Percentiles rank a stretch among this genome's conserved stretches.
These are phyloP conservation scores for Erodium chrysanthum DNA, from an alignment of 441 rosid genomes.

Conservation along the genomic window DNA sequence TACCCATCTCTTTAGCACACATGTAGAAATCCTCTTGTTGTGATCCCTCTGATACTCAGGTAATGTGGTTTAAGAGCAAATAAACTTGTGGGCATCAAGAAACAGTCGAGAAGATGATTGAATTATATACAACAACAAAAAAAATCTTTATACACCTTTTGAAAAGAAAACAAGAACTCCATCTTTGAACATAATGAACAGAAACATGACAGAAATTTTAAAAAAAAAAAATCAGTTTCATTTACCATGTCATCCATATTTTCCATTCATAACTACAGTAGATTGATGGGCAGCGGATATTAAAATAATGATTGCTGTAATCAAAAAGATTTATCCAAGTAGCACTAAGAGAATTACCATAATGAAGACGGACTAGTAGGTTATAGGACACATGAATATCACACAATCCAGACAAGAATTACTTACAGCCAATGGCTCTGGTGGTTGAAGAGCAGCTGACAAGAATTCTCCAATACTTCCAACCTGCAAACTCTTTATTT, in stretches of 20 bases:
- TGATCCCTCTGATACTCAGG: not conserved
- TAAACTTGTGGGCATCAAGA: not conserved
- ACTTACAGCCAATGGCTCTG: constrained; percentile 86
- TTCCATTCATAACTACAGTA: not conserved
- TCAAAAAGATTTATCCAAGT: not conserved
- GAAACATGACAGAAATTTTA: not conserved
- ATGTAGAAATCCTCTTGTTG: not conserved
- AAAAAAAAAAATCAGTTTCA: not conserved
- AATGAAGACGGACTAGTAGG: not conserved
- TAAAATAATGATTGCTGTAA: not conserved
- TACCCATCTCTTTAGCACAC: not conserved
- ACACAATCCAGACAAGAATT: not conserved
- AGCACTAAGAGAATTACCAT: not conserved
- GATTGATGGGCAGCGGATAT: not conserved
- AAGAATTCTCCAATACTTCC: constrained; percentile 85
- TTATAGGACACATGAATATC: not conserved
- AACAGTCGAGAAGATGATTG: not conserved
- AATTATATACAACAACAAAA: not conserved
- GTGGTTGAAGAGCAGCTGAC: constrained; percentile 93
- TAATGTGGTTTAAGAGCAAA: not conserved
- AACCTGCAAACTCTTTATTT: constrained; percentile 89
- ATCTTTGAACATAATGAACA: not conserved
- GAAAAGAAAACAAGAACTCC: too few species aligned
- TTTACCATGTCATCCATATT: not conserved
- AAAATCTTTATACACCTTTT: not conserved